phyloP scores from a whole-genome alignment of 202 grass and related monocot genomes.

The Panicum hallii region DNA sequence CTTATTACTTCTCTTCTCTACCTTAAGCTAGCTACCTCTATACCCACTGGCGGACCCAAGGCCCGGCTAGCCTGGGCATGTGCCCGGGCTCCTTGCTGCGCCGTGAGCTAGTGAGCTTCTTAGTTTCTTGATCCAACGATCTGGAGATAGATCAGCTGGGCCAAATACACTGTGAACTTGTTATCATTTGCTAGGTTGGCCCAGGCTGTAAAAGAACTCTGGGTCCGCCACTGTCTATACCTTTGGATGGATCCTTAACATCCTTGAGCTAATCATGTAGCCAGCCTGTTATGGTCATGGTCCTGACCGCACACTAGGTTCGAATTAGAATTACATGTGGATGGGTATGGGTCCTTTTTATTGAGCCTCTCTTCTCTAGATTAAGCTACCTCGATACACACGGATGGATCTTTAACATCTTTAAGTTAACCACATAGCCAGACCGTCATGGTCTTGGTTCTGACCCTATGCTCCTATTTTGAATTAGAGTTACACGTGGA shows the following conservation, averaged over 20 bases:
- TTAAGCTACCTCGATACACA: background rate
- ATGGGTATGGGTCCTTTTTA: background rate
- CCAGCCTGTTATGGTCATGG: too few species aligned
- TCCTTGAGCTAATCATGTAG: background rate
- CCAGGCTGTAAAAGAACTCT: too few species aligned
- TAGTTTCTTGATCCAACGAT: too few species aligned
- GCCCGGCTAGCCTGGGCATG: too few species aligned
- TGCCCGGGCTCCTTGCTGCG: too few species aligned
- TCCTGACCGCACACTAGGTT: background rate
- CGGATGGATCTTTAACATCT: background rate
- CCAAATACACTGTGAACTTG: too few species aligned
- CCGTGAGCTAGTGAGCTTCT: too few species aligned
- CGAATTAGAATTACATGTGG: background rate
- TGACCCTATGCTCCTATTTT: background rate
- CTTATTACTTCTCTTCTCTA: background rate
- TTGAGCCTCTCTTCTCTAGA: background rate
- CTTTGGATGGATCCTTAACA: slow-evolving; percentile 3
- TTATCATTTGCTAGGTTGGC: too few species aligned
- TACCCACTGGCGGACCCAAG: too few species aligned
- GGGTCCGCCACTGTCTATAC: too few species aligned
- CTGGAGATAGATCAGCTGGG: too few species aligned
- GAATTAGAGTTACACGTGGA: background rate
- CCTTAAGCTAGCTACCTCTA: background rate
- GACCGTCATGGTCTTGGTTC: background rate
- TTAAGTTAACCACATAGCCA: background rate